Evolutionary conservation across 164 flowering plant species (phyloP).

Genomic region (Vitis rupestris): DNA sequence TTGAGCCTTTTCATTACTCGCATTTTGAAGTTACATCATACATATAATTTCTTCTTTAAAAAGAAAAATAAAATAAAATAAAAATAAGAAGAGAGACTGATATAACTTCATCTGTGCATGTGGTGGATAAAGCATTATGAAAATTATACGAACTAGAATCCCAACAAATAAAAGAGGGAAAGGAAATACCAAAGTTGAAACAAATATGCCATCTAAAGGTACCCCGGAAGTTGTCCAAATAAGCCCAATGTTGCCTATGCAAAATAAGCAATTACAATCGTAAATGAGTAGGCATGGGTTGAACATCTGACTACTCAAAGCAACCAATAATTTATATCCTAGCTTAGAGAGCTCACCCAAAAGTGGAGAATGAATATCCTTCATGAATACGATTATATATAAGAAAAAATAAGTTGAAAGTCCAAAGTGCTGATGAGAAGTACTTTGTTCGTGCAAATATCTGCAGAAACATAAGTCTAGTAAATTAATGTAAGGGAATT

Average conservation of each 20-base stretch:
- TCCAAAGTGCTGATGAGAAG: conserved; percentile 68
- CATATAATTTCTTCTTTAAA: no score
- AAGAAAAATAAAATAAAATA: no score
- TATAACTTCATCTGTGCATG: no score
- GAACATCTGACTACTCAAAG: no score
- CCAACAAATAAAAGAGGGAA: conserved; percentile 4
- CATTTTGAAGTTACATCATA: no score
- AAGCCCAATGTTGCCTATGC: conserved; percentile 65
- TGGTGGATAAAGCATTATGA: no score
- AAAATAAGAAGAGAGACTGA: no score
- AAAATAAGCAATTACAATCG: conserved; percentile 10
- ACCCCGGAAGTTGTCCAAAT: conserved; percentile 80
- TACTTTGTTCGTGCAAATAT: conserved; percentile 57
- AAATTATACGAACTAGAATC: no score
- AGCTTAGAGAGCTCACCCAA: conserved; percentile 62
- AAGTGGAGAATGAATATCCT: conserved; percentile 74
- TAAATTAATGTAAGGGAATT: conserved; percentile 18
- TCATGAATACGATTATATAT: conserved; percentile 79
- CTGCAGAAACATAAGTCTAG: conserved; percentile 50
- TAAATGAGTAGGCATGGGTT: neutral
- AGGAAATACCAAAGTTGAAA: conserved; percentile 84
- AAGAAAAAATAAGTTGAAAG: conserved; percentile 69
- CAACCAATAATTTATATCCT: neutral
- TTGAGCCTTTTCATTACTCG: no score
- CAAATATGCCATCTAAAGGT: conserved; percentile 98